Evolutionary conservation across 768 basidiomycete species (phyloP).

Genomic region (Pholiota microspora): DNA sequence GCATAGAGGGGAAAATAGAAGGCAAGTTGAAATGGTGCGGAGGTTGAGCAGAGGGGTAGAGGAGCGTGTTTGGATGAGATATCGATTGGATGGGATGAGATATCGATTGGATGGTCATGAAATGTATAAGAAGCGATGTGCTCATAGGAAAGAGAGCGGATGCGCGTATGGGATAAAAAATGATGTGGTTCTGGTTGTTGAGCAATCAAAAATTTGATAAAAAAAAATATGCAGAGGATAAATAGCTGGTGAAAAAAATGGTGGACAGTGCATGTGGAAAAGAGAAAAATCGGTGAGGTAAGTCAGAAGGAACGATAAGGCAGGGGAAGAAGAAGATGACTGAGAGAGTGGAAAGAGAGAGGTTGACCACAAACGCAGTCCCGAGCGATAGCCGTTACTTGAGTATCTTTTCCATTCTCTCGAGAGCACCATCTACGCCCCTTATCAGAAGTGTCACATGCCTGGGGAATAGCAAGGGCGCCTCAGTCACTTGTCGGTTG

Average conservation of each 20-base stretch:
- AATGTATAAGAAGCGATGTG: neutral
- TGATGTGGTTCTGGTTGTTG: neutral
- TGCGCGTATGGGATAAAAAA: no score
- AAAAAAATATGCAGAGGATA: neutral
- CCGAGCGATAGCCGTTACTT: conserved; percentile 19
- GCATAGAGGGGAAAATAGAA: neutral
- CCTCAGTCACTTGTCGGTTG: conserved; percentile 8
- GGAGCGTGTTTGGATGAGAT: neutral
- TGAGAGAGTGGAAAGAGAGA: neutral
- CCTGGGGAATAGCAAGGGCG: conserved; percentile 47
- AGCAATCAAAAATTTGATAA: neutral
- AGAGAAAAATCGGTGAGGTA: no score
- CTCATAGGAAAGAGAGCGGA: neutral
- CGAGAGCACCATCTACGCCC: conserved; percentile 59
- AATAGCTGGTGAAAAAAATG: neutral
- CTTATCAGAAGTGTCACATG: conserved; percentile 58
- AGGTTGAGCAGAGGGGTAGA: neutral
- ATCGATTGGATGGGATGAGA: neutral
- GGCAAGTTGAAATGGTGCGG: neutral
- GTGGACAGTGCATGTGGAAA: neutral
- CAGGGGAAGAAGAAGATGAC: no score
- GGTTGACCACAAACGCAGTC: neutral
- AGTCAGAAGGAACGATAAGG: no score
- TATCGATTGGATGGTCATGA: neutral
- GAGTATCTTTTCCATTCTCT: conserved; percentile 61